Conservation (phyloP, 495 filamentous ascomycete species). For the Penicillium crystallinum region DNA sequence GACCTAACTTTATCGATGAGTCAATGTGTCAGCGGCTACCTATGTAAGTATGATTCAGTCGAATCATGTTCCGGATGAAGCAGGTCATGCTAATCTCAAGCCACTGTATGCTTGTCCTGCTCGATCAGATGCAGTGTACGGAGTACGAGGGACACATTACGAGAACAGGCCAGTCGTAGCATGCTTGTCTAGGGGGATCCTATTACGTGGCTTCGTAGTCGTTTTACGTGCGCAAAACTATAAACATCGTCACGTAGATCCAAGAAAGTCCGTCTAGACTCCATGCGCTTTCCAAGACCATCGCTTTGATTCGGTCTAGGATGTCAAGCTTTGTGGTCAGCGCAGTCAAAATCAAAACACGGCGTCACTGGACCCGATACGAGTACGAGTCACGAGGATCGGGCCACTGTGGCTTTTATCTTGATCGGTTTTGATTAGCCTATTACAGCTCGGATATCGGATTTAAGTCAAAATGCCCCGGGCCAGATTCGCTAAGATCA, state of each 20-base stretch:
- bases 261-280: neutral
- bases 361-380: slow-evolving; percentile 22
- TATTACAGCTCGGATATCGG: slow-evolving; percentile 6
- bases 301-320: neutral
- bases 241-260: neutral
- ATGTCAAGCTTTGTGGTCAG: slow-evolving; percentile 19
- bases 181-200: neutral
- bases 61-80: neutral
- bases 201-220: slow-evolving; percentile 1
- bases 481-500: slow-evolving; percentile 5
- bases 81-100: neutral
- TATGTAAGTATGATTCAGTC: neutral
- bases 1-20: slow-evolving; percentile 19
- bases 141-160: no score
- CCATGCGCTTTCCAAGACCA: neutral
- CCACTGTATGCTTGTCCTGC: neutral
- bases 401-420: slow-evolving; percentile 20
- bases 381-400: slow-evolving; percentile 23
- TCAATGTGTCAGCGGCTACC: slow-evolving; percentile 9
- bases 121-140: neutral
- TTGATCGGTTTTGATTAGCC: neutral
- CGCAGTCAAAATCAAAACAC: slow-evolving; percentile 18
- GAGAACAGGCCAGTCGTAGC: neutral
- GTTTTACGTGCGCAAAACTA: neutral
- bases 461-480: slow-evolving; percentile 6